Evolutionary conservation across 2,329 filamentous ascomycete species (phyloP).

Genomic region (Zasmidium cellare): DNA sequence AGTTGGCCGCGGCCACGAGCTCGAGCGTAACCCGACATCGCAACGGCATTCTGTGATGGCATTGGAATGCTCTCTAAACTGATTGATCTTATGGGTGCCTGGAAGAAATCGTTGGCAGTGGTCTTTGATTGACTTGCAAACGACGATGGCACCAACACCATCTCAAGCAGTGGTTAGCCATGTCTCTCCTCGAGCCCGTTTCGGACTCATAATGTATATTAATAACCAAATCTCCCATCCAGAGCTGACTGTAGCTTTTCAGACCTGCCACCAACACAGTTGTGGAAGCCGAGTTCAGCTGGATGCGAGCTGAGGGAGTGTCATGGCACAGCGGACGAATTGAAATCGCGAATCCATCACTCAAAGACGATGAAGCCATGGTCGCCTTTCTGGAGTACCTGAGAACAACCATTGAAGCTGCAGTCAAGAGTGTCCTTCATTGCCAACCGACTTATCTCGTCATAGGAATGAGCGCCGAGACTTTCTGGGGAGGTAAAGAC

Average conservation of each 20-base stretch:
- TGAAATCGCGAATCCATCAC: conserved; percentile 9
- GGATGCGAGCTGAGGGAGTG: conserved; percentile 5
- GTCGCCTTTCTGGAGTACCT: conserved; percentile 10
- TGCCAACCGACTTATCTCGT: conserved; percentile 11
- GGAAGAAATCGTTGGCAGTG: no score
- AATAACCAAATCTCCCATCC: not conserved
- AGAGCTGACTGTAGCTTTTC: no score
- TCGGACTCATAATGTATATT: conserved; percentile 12
- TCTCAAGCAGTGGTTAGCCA: conserved; percentile 9
- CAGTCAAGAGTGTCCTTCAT: conserved; percentile 11
- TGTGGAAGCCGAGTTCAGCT: conserved; percentile 13
- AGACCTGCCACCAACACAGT: conserved; percentile 15
- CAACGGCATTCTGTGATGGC: not conserved
- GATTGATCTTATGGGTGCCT: no score
- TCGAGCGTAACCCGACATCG: not conserved
- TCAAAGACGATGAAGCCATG: conserved; percentile 13
- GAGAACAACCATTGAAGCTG: conserved; percentile 5
- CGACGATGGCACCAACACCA: not conserved
- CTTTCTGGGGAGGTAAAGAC: conserved; percentile 14
- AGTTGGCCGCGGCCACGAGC: not conserved
- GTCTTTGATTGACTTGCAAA: no score
- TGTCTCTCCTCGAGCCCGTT: conserved; percentile 13
- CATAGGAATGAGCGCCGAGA: conserved; percentile 16
- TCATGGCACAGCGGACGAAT: conserved; percentile 14
- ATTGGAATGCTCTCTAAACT: no score